Percentiles rank a stretch among this genome's conserved stretches.
Conservation (phyloP, 73 alveolate genomes). For the Paramecium caudatum region DNA sequence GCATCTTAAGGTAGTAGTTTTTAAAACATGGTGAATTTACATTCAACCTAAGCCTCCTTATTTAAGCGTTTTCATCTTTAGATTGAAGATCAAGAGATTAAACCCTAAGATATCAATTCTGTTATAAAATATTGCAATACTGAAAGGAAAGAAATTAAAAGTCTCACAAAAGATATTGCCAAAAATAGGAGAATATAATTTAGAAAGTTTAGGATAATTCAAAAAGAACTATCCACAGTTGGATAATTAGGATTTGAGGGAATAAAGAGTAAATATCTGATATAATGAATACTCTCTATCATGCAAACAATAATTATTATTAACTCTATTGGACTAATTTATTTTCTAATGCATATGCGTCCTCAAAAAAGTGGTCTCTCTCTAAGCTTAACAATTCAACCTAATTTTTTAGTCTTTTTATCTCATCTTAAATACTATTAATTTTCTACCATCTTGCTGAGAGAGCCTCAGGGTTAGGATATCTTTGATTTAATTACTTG, state of each 20-base stretch:
- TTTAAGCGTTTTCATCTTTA: not conserved
- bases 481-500: too few species aligned
- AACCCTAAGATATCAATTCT: not conserved
- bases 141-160: not conserved
- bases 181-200: slow-evolving; percentile 16
- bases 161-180: not conserved
- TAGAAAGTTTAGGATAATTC: slow-evolving; percentile 8
- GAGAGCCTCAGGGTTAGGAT: too few species aligned
- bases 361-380: too few species aligned
- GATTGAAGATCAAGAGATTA: not conserved
- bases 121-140: slow-evolving; percentile 4
- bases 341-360: too few species aligned
- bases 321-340: too few species aligned
- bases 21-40: too few species aligned
- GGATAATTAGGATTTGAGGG: slow-evolving; percentile 49
- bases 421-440: too few species aligned
- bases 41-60: not conserved
- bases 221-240: slow-evolving; percentile 29
- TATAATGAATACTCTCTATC: slow-evolving; percentile 17
- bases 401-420: too few species aligned
- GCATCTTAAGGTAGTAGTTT: too few species aligned
- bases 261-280: not conserved
- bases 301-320: too few species aligned
- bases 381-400: too few species aligned
- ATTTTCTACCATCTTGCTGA: too few species aligned